Evolutionary conservation across 2,329 filamentous ascomycete species (phyloP), one percentile per base, ranked within the genome.

Genomic region (Colletotrichum sansevieriae): DNA sequence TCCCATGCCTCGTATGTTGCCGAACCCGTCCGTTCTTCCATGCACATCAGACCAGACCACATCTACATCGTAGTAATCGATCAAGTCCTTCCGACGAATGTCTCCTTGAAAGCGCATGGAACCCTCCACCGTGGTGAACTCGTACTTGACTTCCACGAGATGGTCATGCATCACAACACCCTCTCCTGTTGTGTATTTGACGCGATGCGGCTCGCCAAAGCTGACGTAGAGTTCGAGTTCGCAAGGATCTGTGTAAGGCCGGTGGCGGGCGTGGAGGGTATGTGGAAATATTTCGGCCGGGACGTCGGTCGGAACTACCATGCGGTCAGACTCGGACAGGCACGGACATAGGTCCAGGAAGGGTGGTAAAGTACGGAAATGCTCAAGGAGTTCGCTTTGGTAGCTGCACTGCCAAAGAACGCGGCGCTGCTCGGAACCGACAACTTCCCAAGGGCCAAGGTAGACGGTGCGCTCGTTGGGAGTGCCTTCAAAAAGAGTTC

Each of bases 361-460:
- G 44, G 57, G 29, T 7, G 29, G 8, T 4, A 8, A 77, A 81
- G 70, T 78, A 86, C 84, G 76, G 70, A 81, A 85, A 72, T 87
- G 84, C 72, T 86, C 84, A 37, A 87, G 78, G 29, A 82, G 77
- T 76, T 86, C 84, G 74, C 82, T 81, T 72, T 83, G 80, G 72
- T 86, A 86, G 72, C 83, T 85, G 70, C 84, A 84, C 71, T 84
- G 83, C 84, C 84, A 87, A 44, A 84, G 75, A n/a, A 86, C 78
- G 46, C 83, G 83, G 57, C 83, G 83, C 37, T 82, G 80, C 67
- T 83, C 82, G 44, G 80, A 79, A 47, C 82, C 82, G 44, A 84
- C 77, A 41, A 86, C 79, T 72, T 86, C 83, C 84, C 84, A 86
- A 4, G 84, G 84, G n/a, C 84, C 84, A 8, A 87, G 79, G 70